Conservation (phyloP, 2,329 filamentous ascomycete species). For the Graphiopsis chlorocephala region DNA sequence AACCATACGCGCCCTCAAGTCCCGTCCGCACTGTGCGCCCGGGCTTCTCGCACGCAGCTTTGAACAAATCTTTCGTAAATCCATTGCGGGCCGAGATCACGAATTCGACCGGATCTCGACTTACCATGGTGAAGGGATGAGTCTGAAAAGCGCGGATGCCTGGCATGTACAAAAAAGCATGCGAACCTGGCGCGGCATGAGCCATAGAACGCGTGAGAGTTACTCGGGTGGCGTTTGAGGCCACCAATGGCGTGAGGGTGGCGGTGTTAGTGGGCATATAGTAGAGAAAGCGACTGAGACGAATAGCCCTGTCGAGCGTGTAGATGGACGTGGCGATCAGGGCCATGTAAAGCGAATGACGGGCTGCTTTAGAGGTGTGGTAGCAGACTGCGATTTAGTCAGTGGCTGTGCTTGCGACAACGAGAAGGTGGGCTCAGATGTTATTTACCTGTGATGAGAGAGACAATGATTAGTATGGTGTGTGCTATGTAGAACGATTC, state of each 20-base stretch:
- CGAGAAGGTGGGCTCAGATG: background rate
- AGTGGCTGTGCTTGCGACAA: background rate
- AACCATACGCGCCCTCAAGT: conserved; percentile 32
- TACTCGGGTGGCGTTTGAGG: conserved; percentile 22
- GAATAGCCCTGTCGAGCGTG: conserved; percentile 22
- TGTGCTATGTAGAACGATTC: conserved; percentile 27
- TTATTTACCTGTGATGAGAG: conserved; percentile 22
- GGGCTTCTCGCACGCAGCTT: conserved; percentile 20
- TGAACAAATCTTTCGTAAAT: conserved; percentile 23
- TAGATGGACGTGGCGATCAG: conserved; percentile 21
- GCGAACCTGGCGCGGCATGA: conserved; percentile 21
- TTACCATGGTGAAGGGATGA: conserved; percentile 28
- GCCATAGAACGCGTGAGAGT: conserved; percentile 19
- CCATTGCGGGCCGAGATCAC: conserved; percentile 24
- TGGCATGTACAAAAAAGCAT: conserved; percentile 27
- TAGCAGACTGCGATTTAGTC: conserved; percentile 19
- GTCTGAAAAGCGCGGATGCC: conserved; percentile 19
- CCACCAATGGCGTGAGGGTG: conserved; percentile 22
- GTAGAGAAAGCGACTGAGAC: conserved; percentile 22
- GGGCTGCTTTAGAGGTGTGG: conserved; percentile 21
- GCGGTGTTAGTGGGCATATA: conserved; percentile 20
- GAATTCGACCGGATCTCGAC: conserved; percentile 20
- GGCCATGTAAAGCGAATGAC: conserved; percentile 24
- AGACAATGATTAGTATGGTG: conserved; percentile 20
- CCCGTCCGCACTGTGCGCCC: conserved; percentile 18